These are phyloP conservation scores for Plectosphaerella sp. DNA, from an alignment of 2,329 filamentous ascomycete species.

Conservation along the genomic window DNA sequence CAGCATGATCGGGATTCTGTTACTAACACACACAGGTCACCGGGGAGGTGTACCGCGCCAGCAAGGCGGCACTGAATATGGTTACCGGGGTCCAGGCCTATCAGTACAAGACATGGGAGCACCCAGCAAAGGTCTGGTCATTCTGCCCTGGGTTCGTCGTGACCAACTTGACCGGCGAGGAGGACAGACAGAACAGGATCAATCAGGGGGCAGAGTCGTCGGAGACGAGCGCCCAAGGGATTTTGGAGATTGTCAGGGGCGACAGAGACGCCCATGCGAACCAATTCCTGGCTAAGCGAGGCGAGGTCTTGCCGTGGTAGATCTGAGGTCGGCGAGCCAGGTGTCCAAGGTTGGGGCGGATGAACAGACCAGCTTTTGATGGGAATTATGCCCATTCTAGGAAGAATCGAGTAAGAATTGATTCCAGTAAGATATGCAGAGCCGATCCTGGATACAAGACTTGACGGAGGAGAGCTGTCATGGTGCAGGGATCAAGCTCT, in stretches of 20 bases:
- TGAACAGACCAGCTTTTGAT: too few relatives aligned
- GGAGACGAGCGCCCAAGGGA: slow-evolving; percentile 17
- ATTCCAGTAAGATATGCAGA: too few relatives aligned
- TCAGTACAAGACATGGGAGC: slow-evolving; percentile 18
- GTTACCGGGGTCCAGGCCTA: slow-evolving; percentile 21
- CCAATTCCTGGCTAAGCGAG: slow-evolving; percentile 10
- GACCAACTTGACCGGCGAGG: slow-evolving; percentile 23
- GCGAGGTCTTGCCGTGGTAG: background rate
- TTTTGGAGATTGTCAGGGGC: slow-evolving; percentile 20
- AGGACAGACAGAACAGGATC: slow-evolving; percentile 17
- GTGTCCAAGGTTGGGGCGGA: too few relatives aligned
- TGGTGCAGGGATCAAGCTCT: too few relatives aligned
- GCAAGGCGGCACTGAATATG: slow-evolving; percentile 33
- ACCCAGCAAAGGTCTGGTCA: slow-evolving; percentile 21
- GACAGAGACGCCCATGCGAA: slow-evolving; percentile 20
- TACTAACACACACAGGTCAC: slow-evolving; percentile 3
- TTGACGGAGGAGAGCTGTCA: too few relatives aligned
- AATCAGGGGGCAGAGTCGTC: slow-evolving; percentile 19
- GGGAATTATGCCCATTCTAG: too few relatives aligned
- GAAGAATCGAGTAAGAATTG: too few relatives aligned
- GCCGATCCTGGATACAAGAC: too few relatives aligned
- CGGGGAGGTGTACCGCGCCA: slow-evolving; percentile 24
- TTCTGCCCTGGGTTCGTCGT: slow-evolving; percentile 28
- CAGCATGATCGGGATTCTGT: too few relatives aligned
- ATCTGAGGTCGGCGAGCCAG: background rate